Evolutionary conservation across 257 asterid genomes (phyloP), one percentile per base, ranked within the genome.

Genomic region (Parsonsia alboflavescens): DNA sequence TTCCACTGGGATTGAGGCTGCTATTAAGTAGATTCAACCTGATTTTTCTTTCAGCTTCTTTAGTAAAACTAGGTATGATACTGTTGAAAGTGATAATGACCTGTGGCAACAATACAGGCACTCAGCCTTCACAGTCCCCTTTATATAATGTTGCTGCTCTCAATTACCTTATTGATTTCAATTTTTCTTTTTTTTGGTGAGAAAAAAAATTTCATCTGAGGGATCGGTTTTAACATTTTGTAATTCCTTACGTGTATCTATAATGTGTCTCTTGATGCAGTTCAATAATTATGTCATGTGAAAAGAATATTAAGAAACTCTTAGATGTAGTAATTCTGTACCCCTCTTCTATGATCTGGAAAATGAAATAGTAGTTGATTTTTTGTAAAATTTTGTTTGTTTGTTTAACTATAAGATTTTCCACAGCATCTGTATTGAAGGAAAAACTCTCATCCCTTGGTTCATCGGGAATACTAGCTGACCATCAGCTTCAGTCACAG

Each of bases 391-490:
- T 19, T 65, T 3, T 33, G 24, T 59, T 15, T 62, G 19, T 26
- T 48, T 58, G 54, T 24, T 82, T 79, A 52, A 71, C 84, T 80
- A 48, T 65, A 79, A 50, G 75, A 52, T 82, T 68, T 77, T 75
- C 61, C 76, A 68, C 97, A 95, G 99, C 96, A 15, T 90, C 99
- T 72, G 91, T 88, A 75, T 85, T 95, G 89, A 95, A 95, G 89
- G 99, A 95, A 87, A 95, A 95, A 79, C 98, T 95, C 68, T 87
- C 96, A 26, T 78, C 98, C 71, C 96, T 95, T 72, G 99, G 99
- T 81, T 92, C 99, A 79, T 92, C 98, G 80, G 99, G 99, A 81
- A 85, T 95, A 83, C 81, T 95, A 85, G 99, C 99, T 87, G 99
- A 95, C 74, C 98, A 95, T 83, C 99, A 95, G 81, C 93, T 95